Evolutionary conservation across 2,329 filamentous ascomycete species (phyloP), one percentile per base, ranked within the genome.

Genomic region (Calonectria henricotiae): DNA sequence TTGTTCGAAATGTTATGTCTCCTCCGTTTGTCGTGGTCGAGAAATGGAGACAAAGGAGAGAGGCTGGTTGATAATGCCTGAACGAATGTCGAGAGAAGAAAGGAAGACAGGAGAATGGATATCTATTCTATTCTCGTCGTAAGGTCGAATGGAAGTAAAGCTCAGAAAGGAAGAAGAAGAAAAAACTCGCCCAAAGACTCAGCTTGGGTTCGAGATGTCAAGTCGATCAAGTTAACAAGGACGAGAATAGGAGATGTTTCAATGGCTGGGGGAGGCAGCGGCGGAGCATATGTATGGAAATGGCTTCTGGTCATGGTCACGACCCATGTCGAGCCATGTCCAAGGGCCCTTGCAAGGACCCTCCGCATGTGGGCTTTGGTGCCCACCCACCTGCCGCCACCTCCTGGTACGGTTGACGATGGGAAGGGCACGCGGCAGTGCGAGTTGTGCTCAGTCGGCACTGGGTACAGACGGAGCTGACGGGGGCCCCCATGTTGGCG

Each of bases 361-460:
- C 62, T 65, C 62, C 67, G 51, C 67, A 69, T 51, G 66, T 51
- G 62, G 67, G 67, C 54, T 62, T 51, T 37, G 44, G 44, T 62
- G 54, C 30, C 67, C 62, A 65, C 67, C 27, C 46, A 55, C 62
- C 55, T 65, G 62, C 67, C 62, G 67, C 67, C 67, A 69, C 62
- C 67, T 69, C 67, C 62, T 69, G 67, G 67, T 54, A 51, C 62
- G 27, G 62, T 60, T 64, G 67, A 68, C 51, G 61, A 54, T 37
- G 54, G 58, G 61, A 62, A 44, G 51, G 62, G 25, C 62, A 66
- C 67, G 39, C 55, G 37, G 51, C 68, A 63, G 68, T 70, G 65
- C 55, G 65, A 69, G 20, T 35, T n/a, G 27, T 12, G 43, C 2
- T 20, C 15, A 27, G 4, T 4, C 20, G 23, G 35, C 65, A 70